These are phyloP conservation scores for Typha latifolia DNA, from an alignment of 176 grass and related monocot genomes.

Conservation along the genomic window DNA sequence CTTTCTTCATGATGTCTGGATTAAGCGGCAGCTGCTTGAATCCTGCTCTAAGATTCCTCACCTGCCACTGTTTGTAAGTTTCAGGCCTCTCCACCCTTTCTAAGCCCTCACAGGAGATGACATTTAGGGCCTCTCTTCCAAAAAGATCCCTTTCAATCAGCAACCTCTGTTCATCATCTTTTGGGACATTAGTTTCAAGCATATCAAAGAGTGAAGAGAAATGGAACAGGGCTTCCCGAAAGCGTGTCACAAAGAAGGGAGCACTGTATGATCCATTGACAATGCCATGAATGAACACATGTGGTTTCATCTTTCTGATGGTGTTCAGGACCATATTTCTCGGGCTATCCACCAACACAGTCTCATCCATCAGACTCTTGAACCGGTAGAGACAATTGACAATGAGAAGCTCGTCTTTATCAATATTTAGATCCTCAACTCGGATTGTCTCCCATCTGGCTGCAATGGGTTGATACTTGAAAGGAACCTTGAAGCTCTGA, in stretches of 20 bases:
- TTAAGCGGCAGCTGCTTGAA: constrained; percentile 72
- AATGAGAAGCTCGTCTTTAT: constrained; percentile 70
- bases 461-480: constrained; percentile 62
- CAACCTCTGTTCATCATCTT: constrained; percentile 55
- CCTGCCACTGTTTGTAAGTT: constrained; percentile 86
- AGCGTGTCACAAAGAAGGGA: constrained; percentile 86
- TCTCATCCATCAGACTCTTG: constrained; percentile 79
- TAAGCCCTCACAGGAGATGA: constrained; percentile 83
- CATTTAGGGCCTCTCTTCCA: constrained; percentile 54
- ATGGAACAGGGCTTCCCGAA: constrained; percentile 77
- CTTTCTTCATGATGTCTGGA: constrained; percentile 66
- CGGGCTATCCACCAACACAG: constrained; percentile 61
- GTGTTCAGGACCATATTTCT: constrained; percentile 72
- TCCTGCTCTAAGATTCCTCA: constrained; percentile 56
- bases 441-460: constrained; percentile 52
- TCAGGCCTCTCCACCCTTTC: constrained; percentile 93
- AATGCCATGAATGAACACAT: constrained; percentile 60
- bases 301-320: constrained; percentile 84
- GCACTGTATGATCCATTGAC: constrained; percentile 76
- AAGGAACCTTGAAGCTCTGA: constrained; percentile 54
- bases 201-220: constrained; percentile 78
- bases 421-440: constrained; percentile 64
- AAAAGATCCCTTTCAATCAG: constrained; percentile 66
- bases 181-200: constrained; percentile 66
- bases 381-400: constrained; percentile 68